Evolutionary conservation across 495 filamentous ascomycete genomes (phyloP), one percentile per base, ranked within the genome.

Genomic region (Annulohypoxylon nitens): DNA sequence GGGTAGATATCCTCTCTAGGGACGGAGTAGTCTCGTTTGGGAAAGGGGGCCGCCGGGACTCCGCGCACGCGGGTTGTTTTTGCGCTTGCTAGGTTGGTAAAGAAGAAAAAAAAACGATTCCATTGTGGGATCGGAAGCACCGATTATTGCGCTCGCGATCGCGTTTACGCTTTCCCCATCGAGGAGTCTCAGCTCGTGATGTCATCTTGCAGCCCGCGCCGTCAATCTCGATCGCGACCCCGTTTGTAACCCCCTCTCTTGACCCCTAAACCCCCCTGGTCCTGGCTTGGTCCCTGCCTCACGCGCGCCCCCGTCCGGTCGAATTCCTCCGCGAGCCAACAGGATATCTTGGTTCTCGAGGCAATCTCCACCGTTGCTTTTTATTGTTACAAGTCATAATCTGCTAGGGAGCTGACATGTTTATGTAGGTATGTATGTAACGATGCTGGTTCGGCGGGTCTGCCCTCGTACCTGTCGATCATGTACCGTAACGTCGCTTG

Each of bases 391-490:
- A 71, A 41, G 45, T 67, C 59, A 48, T 30, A 61, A 47, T 10
- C 36, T 45, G 41, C 61, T 64, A 64, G 39, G 39, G 12, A 43
- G 25, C n/a, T 36, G 26, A 14, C 51, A 63, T 14, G 23, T 48
- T 16, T 30, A 47, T 62, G 45, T 64, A 64, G 2, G 4, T n/a
- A 30, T 37, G 61, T 64, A 64, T 9, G 23, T 36, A 33, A 58
- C 39, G 30, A 34, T 39, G 36, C 57, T 54, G 12, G 34, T 0
- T 59, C 47, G 60, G 70, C 61, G 70, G 70, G 64, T 59, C 60
- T 64, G 34, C 20, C 23, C 47, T 53, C 47, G 70, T 73, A 39
- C 65, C 70, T 73, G 70, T 65, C 70, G 70, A 73, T 73, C 43
- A 47, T 47, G n/a, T 43, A 43, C 39, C 4, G 39, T 43, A 10